These are phyloP conservation scores for Sclerotinia trifoliorum DNA, from an alignment of 2,329 filamentous ascomycete species.

Conservation along the genomic window DNA sequence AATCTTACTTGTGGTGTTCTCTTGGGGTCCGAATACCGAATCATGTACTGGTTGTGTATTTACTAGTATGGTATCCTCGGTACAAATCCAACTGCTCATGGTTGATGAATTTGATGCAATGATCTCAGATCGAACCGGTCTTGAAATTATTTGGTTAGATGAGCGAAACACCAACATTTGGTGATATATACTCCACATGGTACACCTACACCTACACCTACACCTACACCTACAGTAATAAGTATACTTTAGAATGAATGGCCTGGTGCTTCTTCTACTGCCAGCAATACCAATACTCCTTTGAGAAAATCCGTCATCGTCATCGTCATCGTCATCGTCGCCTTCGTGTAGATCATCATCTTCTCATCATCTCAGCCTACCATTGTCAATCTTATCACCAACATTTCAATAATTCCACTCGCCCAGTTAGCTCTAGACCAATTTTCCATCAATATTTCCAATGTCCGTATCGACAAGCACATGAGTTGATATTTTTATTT, in stretches of 20 bases:
- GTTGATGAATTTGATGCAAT: neutral
- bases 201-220: no score
- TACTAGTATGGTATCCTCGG: no score
- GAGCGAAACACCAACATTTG: neutral
- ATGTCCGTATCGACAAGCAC: neutral
- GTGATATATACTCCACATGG: neutral
- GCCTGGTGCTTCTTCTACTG: neutral
- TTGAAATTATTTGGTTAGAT: neutral
- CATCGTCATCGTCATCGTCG: no score
- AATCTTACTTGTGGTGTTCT: neutral
- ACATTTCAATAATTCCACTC: constrained; percentile 1
- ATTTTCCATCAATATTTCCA: neutral
- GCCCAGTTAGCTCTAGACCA: neutral
- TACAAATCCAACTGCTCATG: no score
- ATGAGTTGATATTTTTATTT: neutral
- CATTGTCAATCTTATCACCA: neutral
- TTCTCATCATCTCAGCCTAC: neutral
- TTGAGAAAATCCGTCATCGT: neutral
- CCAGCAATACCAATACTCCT: no score
- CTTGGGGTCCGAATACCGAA: neutral
- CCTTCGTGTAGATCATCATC: neutral
- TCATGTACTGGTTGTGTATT: neutral
- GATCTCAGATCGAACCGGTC: neutral
- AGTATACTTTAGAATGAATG: neutral
- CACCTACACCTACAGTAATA: no score